Base-by-base conservation (phyloP, 2,329 filamentous ascomycete species). In the Raffaelea ambrosiae region DNA sequence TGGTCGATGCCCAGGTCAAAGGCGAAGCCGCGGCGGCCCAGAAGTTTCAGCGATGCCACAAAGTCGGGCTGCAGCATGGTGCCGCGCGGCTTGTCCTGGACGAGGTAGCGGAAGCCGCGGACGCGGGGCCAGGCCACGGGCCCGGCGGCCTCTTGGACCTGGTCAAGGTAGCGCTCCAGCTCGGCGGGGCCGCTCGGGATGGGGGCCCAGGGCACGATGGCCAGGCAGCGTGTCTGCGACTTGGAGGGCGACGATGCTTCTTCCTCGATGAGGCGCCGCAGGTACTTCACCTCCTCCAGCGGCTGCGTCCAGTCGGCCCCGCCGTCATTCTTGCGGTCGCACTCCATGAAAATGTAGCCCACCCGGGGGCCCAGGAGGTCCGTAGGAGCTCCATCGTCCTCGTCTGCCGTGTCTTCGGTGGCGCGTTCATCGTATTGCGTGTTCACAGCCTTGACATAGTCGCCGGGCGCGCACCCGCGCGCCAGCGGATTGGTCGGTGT, bases 1-100 rank as follows among this genome's bases (percentile, higher is more conserved):
- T 86, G 80, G 70, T 96, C 88, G 13, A 95, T 78, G 1, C 87
- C 89, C 0, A 95, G 69, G 61, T 96, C 91, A 62, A 96, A 95
- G 2, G 77, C 74, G 57, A 83, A 76, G 1, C 79, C 78, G 51
- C 71, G 72, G 46, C 71, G 71, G 4, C 81, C 84, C 41, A 89
- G 66, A 61, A 83, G 76, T 66, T 73, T 79, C 57, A 89, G 60
- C 4, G 76, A 71, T 49, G 81, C 79, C 49, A 88, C 73, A 60
- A 90, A 88, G 8, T 66, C 69, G 11, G 74, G 67, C 42, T 73
- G 64, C 40, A 90, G 58, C 71, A 86, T 83, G 1, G 77, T 78
- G 4, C 84, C 83, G 23, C 67, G 61, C 9, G 79, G 79, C 65
- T 87, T 86, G 63, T 87, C 81, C 67, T 95, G 89, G 43, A 95